Base-by-base conservation (phyloP, 1,284 basidiomycete species). In the Sanguinoderma infundibulare region DNA sequence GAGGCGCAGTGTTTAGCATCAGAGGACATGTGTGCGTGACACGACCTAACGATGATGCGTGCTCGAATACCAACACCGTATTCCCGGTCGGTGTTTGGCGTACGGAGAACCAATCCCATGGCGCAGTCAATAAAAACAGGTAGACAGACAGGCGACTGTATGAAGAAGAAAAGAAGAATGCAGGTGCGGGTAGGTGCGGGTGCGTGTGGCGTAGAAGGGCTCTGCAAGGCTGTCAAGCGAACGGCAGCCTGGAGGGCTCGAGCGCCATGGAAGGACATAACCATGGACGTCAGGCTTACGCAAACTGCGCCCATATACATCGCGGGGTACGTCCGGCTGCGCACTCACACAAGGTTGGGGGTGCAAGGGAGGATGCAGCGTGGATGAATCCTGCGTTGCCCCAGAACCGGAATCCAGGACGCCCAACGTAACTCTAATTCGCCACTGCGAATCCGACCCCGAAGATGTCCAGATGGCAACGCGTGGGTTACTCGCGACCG, bases 1-100 rank as follows among this genome's bases (percentile, higher is more conserved):
- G 59, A 60, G 39, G 59, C 59, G 39, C 59, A 42, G 53, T 32
- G 20, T 60, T 56, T 34, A 60, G 59, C 54, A 52, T 60, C 54
- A 56, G 50, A 24, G 46, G 53, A 35, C 34, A 36, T 52, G 35
- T 54, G 20, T 54, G 50, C 44, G 53, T 35, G 22, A 39, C 26
- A 26, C 36, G 35, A 30, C 34, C 15, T 26, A 40, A 53, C 38
- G 52, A 35, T 38, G 52, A 54, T 38, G 38, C 14, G 10, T 34
- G 7, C 14, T 20, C n/a, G 24, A 51, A 35, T 35, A 50, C 28
- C 32, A 12, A 50, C 44, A 32, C 30, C 47, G n/a, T 26, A 15
- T 15, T 15, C 5, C 5, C 17, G 14, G 2, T 26, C 42, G 28
- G 17, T n/a, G 28, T n/a, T 32, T 8, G 17, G 28, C 46, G 28